phyloP scores from a whole-genome alignment of 2,329 filamentous ascomycete genomes.

The Phoma herbarum region DNA sequence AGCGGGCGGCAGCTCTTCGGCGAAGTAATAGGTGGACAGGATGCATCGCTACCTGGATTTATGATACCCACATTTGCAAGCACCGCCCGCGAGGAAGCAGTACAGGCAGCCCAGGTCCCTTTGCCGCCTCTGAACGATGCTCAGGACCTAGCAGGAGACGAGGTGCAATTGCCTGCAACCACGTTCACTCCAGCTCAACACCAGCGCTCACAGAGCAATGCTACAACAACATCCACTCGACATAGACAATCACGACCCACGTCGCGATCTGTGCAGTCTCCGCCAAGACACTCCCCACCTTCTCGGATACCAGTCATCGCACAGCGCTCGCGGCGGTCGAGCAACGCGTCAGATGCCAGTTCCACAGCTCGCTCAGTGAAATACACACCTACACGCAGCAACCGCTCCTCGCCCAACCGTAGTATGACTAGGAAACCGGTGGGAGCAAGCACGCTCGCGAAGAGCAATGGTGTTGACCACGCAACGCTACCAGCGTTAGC shows the following conservation, averaged over 20 bases:
- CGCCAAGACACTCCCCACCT: slow-evolving; percentile 38
- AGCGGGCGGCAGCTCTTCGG: slow-evolving; percentile 46
- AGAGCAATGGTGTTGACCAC: slow-evolving; percentile 26
- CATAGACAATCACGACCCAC: slow-evolving; percentile 25
- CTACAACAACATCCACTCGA: slow-evolving; percentile 24
- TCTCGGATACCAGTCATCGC: slow-evolving; percentile 47
- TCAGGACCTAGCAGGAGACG: slow-evolving; percentile 19
- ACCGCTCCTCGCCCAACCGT: slow-evolving; percentile 40
- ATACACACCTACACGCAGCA: slow-evolving; percentile 41
- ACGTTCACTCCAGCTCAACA: slow-evolving; percentile 30
- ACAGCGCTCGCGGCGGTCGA: slow-evolving; percentile 44
- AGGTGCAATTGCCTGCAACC: slow-evolving; percentile 26
- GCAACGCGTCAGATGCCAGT: slow-evolving; percentile 47
- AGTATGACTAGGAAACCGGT: slow-evolving; percentile 29
- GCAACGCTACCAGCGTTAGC: slow-evolving; percentile 38
- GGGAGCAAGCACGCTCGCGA: slow-evolving; percentile 13
- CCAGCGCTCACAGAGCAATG: slow-evolving; percentile 33
- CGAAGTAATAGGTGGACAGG: slow-evolving; percentile 47
- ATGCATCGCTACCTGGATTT: slow-evolving; percentile 43
- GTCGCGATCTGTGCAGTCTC: slow-evolving; percentile 25
- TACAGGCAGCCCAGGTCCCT: slow-evolving; percentile 19
- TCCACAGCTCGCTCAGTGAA: slow-evolving; percentile 47
- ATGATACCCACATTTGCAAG: slow-evolving; percentile 43
- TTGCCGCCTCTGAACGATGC: slow-evolving; percentile 19
- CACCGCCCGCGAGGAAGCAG: slow-evolving; percentile 23